Percentiles rank a stretch among this genome's conserved stretches.
Evolutionary conservation across 2,329 filamentous ascomycete species (phyloP).

Genomic region (Biscogniauxia sp.): DNA sequence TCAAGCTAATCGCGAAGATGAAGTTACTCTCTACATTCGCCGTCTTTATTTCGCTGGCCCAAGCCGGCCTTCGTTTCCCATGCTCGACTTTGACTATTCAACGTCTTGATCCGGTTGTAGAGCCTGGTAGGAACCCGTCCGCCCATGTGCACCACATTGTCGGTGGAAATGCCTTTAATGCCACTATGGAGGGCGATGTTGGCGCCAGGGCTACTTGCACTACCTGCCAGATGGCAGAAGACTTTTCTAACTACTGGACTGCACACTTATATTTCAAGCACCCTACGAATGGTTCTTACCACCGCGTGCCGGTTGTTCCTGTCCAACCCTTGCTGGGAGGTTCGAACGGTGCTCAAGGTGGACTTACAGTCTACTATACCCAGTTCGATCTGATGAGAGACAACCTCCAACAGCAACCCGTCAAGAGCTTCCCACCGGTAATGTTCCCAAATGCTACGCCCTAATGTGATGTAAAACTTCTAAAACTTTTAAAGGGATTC

Average conservation of each 20-base stretch:
- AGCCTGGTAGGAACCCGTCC: background rate
- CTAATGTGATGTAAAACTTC: background rate
- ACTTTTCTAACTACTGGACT: conserved; percentile 28
- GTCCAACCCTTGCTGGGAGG: conserved; percentile 24
- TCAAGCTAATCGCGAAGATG: background rate
- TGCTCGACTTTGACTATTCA: background rate
- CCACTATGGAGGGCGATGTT: background rate
- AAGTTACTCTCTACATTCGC: background rate
- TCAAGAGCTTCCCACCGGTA: conserved; percentile 41
- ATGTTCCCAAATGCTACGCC: background rate
- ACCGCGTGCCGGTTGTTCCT: conserved; percentile 26
- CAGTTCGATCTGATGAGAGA: conserved; percentile 24
- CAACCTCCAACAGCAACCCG: conserved; percentile 29
- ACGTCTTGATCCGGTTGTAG: background rate
- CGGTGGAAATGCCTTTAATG: background rate
- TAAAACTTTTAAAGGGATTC: conserved; percentile 34
- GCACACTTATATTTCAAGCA: conserved; percentile 25
- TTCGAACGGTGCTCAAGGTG: conserved; percentile 21
- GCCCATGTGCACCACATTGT: background rate
- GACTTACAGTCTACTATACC: conserved; percentile 29
- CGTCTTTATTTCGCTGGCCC: background rate
- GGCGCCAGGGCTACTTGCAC: conserved; percentile 15
- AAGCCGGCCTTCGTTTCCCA: background rate
- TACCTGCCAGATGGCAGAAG: conserved; percentile 25
- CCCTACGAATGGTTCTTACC: conserved; percentile 27